Conservation (phyloP, 2,329 filamentous ascomycete genomes). For the Stemphylium vesicarium region DNA sequence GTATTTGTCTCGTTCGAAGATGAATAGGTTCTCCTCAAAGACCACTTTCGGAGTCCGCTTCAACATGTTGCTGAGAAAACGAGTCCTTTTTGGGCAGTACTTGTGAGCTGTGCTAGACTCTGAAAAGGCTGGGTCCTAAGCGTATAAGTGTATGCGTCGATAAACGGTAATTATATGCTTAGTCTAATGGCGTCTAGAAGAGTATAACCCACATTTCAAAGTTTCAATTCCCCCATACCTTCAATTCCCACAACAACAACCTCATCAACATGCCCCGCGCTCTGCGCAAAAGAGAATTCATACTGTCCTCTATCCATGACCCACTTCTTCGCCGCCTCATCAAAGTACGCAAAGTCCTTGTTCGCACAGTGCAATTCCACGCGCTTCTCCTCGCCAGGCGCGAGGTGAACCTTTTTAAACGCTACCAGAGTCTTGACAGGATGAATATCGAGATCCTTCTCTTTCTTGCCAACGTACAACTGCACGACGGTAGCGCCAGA, state of each 20-base stretch:
- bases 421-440: slow-evolving; percentile 73
- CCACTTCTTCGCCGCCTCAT: slow-evolving; percentile 36
- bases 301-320: slow-evolving; percentile 40
- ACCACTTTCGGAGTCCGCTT: no score
- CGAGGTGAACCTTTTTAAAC: slow-evolving; percentile 68
- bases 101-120: no score
- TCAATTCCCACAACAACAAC: slow-evolving; percentile 33
- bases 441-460: slow-evolving; percentile 43
- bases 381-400: slow-evolving; percentile 62
- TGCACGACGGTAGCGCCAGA: slow-evolving; percentile 61
- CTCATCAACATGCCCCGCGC: slow-evolving; percentile 31
- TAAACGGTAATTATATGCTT: no score
- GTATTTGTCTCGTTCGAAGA: no score
- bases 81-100: no score
- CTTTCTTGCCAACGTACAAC: slow-evolving; percentile 63
- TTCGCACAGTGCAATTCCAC: slow-evolving; percentile 56
- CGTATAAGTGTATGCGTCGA: no score
- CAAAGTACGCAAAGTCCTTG: slow-evolving; percentile 44
- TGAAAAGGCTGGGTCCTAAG: no score
- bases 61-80: no score
- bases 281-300: slow-evolving; percentile 44
- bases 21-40: no score
- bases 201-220: slow-evolving; percentile 7
- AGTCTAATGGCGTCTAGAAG: no score
- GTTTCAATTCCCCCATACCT: slow-evolving; percentile 24